Base-by-base conservation (phyloP, 2,329 filamentous ascomycete species). In the Epichloe hybrida region DNA sequence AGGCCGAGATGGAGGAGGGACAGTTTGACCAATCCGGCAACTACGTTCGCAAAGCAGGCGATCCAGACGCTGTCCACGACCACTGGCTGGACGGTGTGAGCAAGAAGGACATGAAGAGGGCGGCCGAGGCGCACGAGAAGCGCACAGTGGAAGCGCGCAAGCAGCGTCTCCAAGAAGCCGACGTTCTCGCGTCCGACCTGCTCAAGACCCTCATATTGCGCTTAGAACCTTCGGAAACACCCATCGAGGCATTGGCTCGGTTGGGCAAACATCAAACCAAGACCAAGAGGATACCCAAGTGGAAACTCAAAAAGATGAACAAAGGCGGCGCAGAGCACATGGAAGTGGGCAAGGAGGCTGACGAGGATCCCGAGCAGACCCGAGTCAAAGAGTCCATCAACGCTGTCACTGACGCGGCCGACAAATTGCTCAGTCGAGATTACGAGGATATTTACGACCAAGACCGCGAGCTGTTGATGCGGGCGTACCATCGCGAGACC, bases 51-150 rank as follows among this genome's bases (percentile, higher is more conserved):
- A 94, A 94, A 66, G 90, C 90, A 0, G 79, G 72, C 8, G 93
- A 98, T 60, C 88, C 88, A 0, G 89, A 97, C 58, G 88, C 90
- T 0, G 80, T 86, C 23, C 89, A 98, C 65, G 93, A 98, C 69
- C 79, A 78, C 35, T 98, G 93, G 93, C 70, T 98, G 20, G 86
- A 95, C 43, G 93, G 93, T 0, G 72, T 96, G 20, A 93, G 85
- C 57, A 96, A 95, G 95, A 95, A 91, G 66, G 89, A 96, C 52
- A 95, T 97, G 75, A 86, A 82, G 63, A 83, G 80, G 55, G 93
- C 93, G 0, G 88, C 83, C 40, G 88, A 86, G 55, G 93, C 93
- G 3, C 86, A 93, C 51, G 86, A 95, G 61, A 88, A 84, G 68
- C 78, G 90, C 34, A 88, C 95, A 55, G 80, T 80, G 1, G 89